Conservation (phyloP, 306 rosid genomes). For the Glycyrrhiza uralensis region DNA sequence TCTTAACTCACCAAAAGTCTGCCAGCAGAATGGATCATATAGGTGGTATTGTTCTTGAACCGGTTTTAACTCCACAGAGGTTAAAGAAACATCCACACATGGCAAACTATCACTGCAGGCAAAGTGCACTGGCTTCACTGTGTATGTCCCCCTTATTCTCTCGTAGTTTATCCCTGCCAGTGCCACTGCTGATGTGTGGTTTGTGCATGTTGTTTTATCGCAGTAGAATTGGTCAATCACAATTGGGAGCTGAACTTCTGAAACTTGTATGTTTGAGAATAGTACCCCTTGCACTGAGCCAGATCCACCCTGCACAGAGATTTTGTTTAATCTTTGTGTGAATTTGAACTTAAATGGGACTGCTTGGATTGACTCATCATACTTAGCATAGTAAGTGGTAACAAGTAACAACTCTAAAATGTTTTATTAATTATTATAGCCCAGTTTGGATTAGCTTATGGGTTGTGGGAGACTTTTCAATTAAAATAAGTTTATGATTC, state of each 20-base stretch:
- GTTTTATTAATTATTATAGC: not conserved
- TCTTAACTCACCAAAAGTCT: slow-evolving; percentile 76
- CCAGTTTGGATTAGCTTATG: too few species aligned
- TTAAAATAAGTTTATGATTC: too few species aligned
- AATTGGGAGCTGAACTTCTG: slow-evolving; percentile 89
- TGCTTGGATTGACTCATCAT: not conserved
- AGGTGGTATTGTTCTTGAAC: slow-evolving; percentile 74
- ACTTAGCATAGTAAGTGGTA: not conserved
- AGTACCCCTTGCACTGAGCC: slow-evolving; percentile 86
- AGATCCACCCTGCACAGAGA: slow-evolving; percentile 84
- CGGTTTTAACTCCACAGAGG: slow-evolving; percentile 67
- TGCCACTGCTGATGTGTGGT: slow-evolving; percentile 83
- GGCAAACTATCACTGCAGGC: slow-evolving; percentile 96
- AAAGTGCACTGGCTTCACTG: slow-evolving; percentile 86
- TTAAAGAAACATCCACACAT: slow-evolving; percentile 78
- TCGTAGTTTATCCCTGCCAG: slow-evolving; percentile 90
- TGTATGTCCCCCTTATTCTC: slow-evolving; percentile 77
- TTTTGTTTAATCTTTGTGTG: not conserved
- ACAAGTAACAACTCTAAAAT: not conserved
- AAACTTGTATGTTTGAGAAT: slow-evolving; percentile 87
- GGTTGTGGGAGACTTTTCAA: too few species aligned
- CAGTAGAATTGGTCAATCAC: slow-evolving; percentile 96
- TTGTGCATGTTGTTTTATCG: slow-evolving; percentile 70
- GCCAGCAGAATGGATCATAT: slow-evolving; percentile 89
- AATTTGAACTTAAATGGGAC: not conserved